Percentiles rank a stretch among this genome's conserved stretches.
These are phyloP conservation scores for Taiozyma sp. DNA, from an alignment of 1,139 yeast genomes.

Conservation along the genomic window DNA sequence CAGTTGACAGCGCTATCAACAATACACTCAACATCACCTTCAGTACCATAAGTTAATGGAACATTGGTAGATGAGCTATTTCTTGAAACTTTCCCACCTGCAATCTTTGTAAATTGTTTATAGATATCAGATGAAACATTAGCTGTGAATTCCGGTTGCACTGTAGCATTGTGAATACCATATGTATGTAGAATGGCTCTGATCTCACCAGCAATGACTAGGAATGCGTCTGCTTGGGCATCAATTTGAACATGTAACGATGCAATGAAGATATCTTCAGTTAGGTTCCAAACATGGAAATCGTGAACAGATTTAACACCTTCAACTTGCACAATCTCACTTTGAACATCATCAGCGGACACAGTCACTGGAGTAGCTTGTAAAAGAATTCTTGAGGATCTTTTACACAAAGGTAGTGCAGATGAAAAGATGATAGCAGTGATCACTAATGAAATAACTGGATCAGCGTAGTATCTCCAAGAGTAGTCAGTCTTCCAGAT, in stretches of 20 bases:
- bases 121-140: conserved; percentile 24
- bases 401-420: conserved; percentile 85
- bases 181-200: conserved; percentile 75
- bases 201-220: conserved; percentile 69
- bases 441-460: conserved; percentile 77
- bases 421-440: conserved; percentile 86
- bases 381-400: conserved; percentile 80
- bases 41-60: conserved; percentile 28
- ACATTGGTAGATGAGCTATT: conserved; percentile 14
- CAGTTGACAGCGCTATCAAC: conserved; percentile 44
- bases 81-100: conserved; percentile 28
- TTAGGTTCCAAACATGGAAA: conserved; percentile 94
- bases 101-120: conserved; percentile 31
- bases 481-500: conserved; percentile 91
- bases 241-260: conserved; percentile 81
- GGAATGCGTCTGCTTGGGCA: conserved; percentile 59
- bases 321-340: conserved; percentile 59
- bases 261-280: conserved; percentile 84
- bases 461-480: conserved; percentile 88
- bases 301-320: conserved; percentile 89
- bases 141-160: conserved; percentile 77
- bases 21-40: conserved; percentile 31
- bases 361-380: conserved; percentile 90
- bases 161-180: conserved; percentile 92
- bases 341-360: conserved; percentile 69